phyloP scores from a whole-genome alignment of 768 basidiomycete species.

The Tricholoma saponaceum region DNA sequence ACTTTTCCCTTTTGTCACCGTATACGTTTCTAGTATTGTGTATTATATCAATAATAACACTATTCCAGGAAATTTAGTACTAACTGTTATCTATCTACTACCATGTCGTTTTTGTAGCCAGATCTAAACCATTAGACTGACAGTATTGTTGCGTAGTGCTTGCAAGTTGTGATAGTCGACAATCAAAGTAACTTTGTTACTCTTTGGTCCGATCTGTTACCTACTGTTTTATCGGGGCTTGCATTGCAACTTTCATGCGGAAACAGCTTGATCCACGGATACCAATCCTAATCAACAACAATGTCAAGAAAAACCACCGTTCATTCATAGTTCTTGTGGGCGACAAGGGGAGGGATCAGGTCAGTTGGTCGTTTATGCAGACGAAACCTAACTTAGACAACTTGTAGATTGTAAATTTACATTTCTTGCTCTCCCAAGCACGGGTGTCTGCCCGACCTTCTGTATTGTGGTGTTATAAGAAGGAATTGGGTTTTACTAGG shows the following conservation, averaged over 20 bases:
- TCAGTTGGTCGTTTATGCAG: slow-evolving; percentile 24
- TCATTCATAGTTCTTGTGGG: slow-evolving; percentile 97
- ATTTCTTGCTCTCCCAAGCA: slow-evolving; percentile 91
- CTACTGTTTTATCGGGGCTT: not conserved
- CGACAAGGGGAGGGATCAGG: slow-evolving; percentile 90
- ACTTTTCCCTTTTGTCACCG: no score
- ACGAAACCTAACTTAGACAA: not conserved
- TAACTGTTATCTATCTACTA: no score
- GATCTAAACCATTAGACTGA: no score
- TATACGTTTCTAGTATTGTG: no score
- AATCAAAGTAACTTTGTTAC: no score
- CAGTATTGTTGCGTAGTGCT: no score
- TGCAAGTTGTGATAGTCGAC: no score
- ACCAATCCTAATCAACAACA: slow-evolving; percentile 87
- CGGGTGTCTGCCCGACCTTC: slow-evolving; percentile 85
- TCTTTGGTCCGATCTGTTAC: no score
- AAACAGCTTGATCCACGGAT: slow-evolving; percentile 93
- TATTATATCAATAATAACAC: no score
- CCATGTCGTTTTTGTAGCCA: no score
- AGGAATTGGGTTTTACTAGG: slow-evolving; percentile 95
- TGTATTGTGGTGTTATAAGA: slow-evolving; percentile 99
- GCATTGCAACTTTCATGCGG: slow-evolving; percentile 44
- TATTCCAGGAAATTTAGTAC: no score
- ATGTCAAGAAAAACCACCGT: slow-evolving; percentile 89
- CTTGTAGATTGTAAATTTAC: slow-evolving; percentile 83